Conservation (phyloP, 768 basidiomycete species). For the Strobilomyces echinocephalus region DNA sequence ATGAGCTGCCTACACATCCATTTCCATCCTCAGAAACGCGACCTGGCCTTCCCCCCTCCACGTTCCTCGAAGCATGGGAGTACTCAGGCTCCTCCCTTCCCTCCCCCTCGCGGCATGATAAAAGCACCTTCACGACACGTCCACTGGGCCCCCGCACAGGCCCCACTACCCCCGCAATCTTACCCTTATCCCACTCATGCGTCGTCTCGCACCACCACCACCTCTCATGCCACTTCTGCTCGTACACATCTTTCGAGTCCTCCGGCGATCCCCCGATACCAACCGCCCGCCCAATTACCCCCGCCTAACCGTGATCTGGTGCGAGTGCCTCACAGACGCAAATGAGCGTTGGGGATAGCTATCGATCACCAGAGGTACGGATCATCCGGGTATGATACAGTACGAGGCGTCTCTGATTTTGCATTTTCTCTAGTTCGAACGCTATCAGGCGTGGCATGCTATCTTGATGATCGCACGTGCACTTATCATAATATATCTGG, state of each 20-base stretch:
- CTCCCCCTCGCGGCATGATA: conserved; percentile 18
- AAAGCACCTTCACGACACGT: conserved; percentile 20
- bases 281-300: conserved; percentile 12
- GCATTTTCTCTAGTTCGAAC: conserved; percentile 21
- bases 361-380: conserved; percentile 23
- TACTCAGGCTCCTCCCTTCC: conserved; percentile 16
- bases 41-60: conserved; percentile 3
- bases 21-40: conserved; percentile 25
- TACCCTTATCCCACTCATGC: conserved; percentile 25
- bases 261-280: conserved; percentile 17
- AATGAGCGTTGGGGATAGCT: conserved; percentile 11
- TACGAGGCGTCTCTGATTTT: conserved; percentile 20
- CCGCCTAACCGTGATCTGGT: conserved; percentile 8
- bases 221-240: conserved; percentile 10
- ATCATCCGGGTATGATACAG: conserved; percentile 23
- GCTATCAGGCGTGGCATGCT: conserved; percentile 16
- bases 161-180: conserved; percentile 19
- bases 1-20: conserved; percentile 24
- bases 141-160: conserved; percentile 29
- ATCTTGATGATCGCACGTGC: conserved; percentile 25
- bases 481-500: conserved; percentile 3
- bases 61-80: conserved; percentile 6
- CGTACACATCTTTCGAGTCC: not conserved
- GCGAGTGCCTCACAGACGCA: conserved; percentile 6
- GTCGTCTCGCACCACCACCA: conserved; percentile 6